Conservation (phyloP, 768 basidiomycete species). For the Mycena haematopus region DNA sequence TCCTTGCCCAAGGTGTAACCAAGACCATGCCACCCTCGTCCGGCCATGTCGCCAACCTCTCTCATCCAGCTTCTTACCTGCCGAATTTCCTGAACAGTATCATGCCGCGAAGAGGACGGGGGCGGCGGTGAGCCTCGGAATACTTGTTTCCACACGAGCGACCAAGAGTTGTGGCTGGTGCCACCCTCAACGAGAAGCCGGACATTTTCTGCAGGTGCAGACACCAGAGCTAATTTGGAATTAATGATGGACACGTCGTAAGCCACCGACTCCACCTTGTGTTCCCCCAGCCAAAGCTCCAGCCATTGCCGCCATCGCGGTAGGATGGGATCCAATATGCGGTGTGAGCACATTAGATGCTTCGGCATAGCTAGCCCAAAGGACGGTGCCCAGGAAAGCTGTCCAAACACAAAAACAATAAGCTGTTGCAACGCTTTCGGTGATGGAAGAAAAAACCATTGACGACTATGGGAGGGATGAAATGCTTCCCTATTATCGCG, state of each 20-base stretch:
- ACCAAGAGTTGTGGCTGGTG: constrained; percentile 65
- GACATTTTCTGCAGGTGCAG: constrained; percentile 81
- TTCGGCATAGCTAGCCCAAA: constrained; percentile 75
- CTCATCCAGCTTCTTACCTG: constrained; percentile 77
- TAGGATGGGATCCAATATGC: constrained; percentile 49
- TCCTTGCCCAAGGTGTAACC: constrained; percentile 82
- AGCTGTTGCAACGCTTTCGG: not conserved
- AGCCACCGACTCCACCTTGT: constrained; percentile 43
- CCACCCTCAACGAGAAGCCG: constrained; percentile 72
- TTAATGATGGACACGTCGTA: not conserved
- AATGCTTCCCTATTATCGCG: constrained; percentile 72
- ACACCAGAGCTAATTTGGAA: constrained; percentile 56
- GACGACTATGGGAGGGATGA: constrained; percentile 76
- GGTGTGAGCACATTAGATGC: constrained; percentile 53
- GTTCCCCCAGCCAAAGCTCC: constrained; percentile 72
- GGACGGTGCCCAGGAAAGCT: constrained; percentile 69
- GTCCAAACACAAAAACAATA: not conserved
- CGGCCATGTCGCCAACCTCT: constrained; percentile 80
- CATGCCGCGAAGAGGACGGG: constrained; percentile 39
- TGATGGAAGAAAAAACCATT: constrained; percentile 42
- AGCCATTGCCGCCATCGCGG: constrained; percentile 58
- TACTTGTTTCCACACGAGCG: constrained; percentile 80
- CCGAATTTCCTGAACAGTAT: constrained; percentile 62
- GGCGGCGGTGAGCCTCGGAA: constrained; percentile 56
- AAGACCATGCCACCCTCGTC: constrained; percentile 83